These are phyloP conservation scores for Cylindrodendrum hubeiense DNA, from an alignment of 2,329 filamentous ascomycete species.

Conservation along the genomic window DNA sequence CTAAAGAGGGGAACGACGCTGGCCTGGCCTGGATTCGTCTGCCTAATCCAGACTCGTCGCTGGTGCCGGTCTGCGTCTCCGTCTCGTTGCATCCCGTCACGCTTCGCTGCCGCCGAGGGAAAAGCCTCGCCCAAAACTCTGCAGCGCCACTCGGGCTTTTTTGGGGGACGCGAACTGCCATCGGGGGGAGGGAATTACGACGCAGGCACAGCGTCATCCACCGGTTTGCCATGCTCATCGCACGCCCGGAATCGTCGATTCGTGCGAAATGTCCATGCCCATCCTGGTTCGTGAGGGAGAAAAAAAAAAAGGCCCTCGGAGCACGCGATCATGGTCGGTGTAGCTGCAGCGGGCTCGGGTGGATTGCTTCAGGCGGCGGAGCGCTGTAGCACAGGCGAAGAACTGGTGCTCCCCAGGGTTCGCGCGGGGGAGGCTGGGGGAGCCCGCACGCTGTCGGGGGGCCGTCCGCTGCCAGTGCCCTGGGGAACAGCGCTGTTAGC, in stretches of 20 bases:
- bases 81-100: slow-evolving; percentile 24
- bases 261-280: not conserved
- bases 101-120: slow-evolving; percentile 17
- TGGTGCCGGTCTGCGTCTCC: slow-evolving; percentile 6
- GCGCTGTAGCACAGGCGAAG: not conserved
- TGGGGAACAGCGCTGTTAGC: not conserved
- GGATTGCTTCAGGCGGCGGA: not conserved
- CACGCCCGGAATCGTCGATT: not conserved
- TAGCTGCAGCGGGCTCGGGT: not conserved
- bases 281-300: not conserved
- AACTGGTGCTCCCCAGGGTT: not conserved
- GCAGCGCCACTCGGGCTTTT: slow-evolving; percentile 40
- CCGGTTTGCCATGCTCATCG: not conserved
- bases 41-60: slow-evolving; percentile 22
- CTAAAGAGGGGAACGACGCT: not conserved
- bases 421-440: slow-evolving; percentile 1
- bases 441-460: not conserved
- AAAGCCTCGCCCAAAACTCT: slow-evolving; percentile 41
- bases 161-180: slow-evolving; percentile 2
- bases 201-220: not conserved
- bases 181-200: no score
- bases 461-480: no score
- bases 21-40: not conserved
- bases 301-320: not conserved
- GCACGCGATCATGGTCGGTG: not conserved